Conservation (phyloP, 306 rosid species). For the Echinosophora koreensis region DNA sequence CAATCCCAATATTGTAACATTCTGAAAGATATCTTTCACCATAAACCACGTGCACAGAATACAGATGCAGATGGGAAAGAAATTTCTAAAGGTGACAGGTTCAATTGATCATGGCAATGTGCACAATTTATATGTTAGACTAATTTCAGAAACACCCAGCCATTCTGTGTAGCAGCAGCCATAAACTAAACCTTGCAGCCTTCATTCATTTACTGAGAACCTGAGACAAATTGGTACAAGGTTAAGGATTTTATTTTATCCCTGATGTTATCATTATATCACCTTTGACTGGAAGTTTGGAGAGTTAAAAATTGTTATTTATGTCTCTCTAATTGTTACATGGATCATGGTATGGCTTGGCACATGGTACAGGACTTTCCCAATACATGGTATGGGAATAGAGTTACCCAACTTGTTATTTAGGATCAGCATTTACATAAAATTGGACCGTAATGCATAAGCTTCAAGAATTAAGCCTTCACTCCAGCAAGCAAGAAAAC, state of each 20-base stretch:
- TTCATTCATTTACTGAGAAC: neutral
- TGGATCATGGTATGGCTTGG: neutral
- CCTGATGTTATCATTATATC: neutral
- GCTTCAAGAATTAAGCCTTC: neutral
- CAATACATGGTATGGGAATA: neutral
- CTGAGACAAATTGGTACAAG: slow-evolving; percentile 1
- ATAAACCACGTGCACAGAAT: neutral
- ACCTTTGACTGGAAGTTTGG: neutral
- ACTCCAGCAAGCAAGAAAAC: slow-evolving; percentile 2
- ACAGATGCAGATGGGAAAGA: neutral
- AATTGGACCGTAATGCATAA: neutral
- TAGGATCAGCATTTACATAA: neutral
- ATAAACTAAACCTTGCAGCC: neutral
- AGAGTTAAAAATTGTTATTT: neutral
- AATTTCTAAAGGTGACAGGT: neutral
- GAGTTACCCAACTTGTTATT: neutral
- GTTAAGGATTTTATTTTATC: neutral
- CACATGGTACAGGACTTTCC: neutral
- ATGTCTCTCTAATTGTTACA: neutral
- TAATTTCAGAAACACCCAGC: neutral
- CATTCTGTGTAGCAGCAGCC: neutral
- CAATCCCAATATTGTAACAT: no score
- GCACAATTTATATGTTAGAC: neutral
- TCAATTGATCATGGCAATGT: slow-evolving; percentile 1
- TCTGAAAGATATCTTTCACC: no score